A percentile compares a stretch with the other conserved stretches of the same genome.
Evolutionary conservation across 2,329 filamentous ascomycete species (phyloP).

Genomic region (Torrubiellomyces zombiae): DNA sequence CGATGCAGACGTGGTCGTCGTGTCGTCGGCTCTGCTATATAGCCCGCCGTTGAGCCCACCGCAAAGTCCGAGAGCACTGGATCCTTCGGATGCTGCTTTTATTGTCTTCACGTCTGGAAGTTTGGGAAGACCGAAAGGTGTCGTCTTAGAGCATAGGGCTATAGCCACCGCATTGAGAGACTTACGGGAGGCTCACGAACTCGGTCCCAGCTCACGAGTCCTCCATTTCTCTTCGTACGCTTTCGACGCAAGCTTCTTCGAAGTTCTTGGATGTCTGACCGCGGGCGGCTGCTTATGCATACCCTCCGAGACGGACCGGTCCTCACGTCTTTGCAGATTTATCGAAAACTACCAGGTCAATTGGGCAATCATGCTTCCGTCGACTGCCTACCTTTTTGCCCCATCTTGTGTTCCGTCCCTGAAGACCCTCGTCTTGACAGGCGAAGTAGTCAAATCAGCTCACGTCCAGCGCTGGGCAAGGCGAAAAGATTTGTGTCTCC

Average conservation of each 20-base stretch:
- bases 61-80: conserved; percentile 14
- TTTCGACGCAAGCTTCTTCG: conserved; percentile 5
- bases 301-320: conserved; percentile 2
- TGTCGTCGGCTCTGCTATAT: conserved; percentile 10
- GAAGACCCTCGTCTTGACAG: conserved; percentile 1
- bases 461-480: conserved; percentile 1
- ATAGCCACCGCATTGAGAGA: no score
- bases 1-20: conserved; percentile 16
- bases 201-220: conserved; percentile 3
- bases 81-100: conserved; percentile 29
- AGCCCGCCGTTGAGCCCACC: conserved; percentile 5
- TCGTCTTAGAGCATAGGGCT: conserved; percentile 29
- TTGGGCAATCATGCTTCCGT: conserved; percentile 3
- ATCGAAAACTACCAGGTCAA: conserved; percentile 1
- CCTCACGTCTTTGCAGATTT: background rate
- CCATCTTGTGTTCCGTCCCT: background rate
- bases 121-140: conserved; percentile 47
- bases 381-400: background rate
- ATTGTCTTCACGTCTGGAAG: conserved; percentile 51
- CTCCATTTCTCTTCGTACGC: conserved; percentile 7
- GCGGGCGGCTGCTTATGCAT: conserved; percentile 5
- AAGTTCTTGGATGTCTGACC: conserved; percentile 4
- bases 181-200: no score
- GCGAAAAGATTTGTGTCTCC: conserved; percentile 1
- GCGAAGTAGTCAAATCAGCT: conserved; percentile 1